A percentile compares a stretch with the other conserved stretches of the same genome.
phyloP scores from a whole-genome alignment of 2,329 filamentous ascomycete species.

The Pseudogymnoascus sp. region DNA sequence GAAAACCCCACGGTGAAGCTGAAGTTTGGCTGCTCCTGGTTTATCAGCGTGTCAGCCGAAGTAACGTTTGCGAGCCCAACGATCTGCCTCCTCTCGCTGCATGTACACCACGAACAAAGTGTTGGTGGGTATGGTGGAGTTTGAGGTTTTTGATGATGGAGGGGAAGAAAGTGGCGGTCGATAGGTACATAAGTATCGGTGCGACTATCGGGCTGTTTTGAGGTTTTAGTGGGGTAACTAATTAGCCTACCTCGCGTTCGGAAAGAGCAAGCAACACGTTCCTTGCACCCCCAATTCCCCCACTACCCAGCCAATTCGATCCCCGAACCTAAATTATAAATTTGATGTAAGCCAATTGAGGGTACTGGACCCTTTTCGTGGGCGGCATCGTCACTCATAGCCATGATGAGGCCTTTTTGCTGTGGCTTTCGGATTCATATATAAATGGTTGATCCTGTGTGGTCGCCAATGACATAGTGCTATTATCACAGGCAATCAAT shows the following conservation, averaged over 20 bases:
- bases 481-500: constrained; percentile 2
- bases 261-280: neutral
- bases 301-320: neutral
- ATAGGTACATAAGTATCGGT: constrained; percentile 5
- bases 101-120: constrained; percentile 33
- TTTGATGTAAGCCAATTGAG: neutral
- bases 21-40: constrained; percentile 21
- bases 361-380: neutral
- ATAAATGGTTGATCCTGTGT: neutral
- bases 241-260: constrained; percentile 7
- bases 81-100: constrained; percentile 45
- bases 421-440: constrained; percentile 5
- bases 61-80: constrained; percentile 40
- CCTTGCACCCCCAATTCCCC: constrained; percentile 1
- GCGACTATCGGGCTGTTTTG: constrained; percentile 9
- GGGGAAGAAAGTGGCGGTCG: constrained; percentile 10
- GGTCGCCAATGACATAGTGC: constrained; percentile 3
- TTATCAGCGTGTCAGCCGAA: constrained; percentile 30
- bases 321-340: constrained; percentile 6
- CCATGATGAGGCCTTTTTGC: neutral
- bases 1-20: constrained; percentile 12
- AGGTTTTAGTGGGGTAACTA: constrained; percentile 9
- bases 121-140: neutral
- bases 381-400: neutral
- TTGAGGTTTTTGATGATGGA: constrained; percentile 10